Evolutionary conservation across 805 yeast species (phyloP).

Genomic region (Blastobotrys terrestris): DNA sequence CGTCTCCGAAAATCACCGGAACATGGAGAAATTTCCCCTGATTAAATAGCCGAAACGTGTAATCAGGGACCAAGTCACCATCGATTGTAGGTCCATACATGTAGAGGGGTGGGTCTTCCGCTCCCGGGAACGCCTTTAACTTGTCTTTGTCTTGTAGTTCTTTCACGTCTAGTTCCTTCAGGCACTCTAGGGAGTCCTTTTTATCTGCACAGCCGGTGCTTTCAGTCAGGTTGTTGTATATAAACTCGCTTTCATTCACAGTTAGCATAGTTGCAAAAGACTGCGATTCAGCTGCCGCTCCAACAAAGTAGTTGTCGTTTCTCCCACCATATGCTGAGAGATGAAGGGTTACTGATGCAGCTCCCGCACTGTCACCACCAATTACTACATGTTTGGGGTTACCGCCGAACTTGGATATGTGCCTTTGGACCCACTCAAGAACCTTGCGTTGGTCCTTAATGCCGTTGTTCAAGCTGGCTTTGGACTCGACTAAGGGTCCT

Average conservation of each 20-base stretch:
- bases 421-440: conserved; percentile 32
- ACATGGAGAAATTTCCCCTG: conserved; percentile 12
- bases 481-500: conserved; percentile 21
- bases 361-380: conserved; percentile 39
- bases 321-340: conserved; percentile 15
- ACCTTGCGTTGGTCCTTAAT: conserved; percentile 34
- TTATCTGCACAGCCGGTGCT: conserved; percentile 7
- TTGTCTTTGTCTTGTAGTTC: conserved; percentile 2
- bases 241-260: conserved; percentile 3
- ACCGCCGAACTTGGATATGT: conserved; percentile 35
- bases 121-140: not conserved
- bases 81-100: conserved; percentile 15
- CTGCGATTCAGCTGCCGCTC: conserved; percentile 9
- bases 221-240: conserved; percentile 7
- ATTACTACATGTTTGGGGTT: conserved; percentile 32
- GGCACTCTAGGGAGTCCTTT: conserved; percentile 7
- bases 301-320: conserved; percentile 6
- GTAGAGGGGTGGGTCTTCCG: conserved; percentile 12
- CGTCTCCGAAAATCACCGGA: conserved; percentile 9
- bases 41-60: conserved; percentile 7
- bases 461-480: conserved; percentile 31
- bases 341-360: conserved; percentile 12
- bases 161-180: conserved; percentile 6
- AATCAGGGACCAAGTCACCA: conserved; percentile 10
- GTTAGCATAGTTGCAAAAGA: conserved; percentile 16